Evolutionary conservation across 306 rosid species (phyloP), one percentile per base, ranked within the genome.

Genomic region (Begonia masoniana): DNA sequence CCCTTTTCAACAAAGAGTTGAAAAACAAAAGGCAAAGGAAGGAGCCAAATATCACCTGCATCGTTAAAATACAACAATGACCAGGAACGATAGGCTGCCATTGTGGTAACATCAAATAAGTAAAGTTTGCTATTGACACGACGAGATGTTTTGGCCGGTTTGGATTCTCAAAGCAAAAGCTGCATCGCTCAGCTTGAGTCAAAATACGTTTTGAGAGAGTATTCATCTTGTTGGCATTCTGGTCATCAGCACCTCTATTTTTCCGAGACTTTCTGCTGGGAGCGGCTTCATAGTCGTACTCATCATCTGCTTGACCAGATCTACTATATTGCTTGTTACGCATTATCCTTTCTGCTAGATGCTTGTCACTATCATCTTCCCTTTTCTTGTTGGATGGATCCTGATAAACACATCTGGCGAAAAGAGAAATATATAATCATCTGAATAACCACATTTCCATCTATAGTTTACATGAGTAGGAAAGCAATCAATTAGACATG

Each of bases 51-150:
- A 77, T 73, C 66, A 85, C 97, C 77, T 77, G 82, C 77, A 83
- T 79, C 1, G 97, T 91, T 51, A 85, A 64, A 69, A 91, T 85
- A 69, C 87, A 91, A 70, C 97, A 91, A 75, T 83, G 97, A 55
- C 96, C 97, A 12, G 80, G 78, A 55, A 77, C 94, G 63, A 91
- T 54, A 14, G 96, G 83, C 66, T 91, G 85, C 82, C 79, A 67
- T 51, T 80, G 83, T 19, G 96, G 96, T 69, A 91, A 66, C 97
- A 85, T 85, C 78, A 91, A 74, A 67, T 91, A 82, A 15, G 97
- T 80, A 71, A 62, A 77, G 57, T 76, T 76, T 54, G 82, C 97
- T 2, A 81, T 83, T 14, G 97, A 81, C 56, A 91, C 91, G 47
- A 84, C 73, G 45, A 91, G 82, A 85, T 91, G 97, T 56, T 71